A percentile compares a stretch with the other conserved stretches of the same genome.
Conservation (phyloP, 345 rosid genomes). For the Physaria fendleri region DNA sequence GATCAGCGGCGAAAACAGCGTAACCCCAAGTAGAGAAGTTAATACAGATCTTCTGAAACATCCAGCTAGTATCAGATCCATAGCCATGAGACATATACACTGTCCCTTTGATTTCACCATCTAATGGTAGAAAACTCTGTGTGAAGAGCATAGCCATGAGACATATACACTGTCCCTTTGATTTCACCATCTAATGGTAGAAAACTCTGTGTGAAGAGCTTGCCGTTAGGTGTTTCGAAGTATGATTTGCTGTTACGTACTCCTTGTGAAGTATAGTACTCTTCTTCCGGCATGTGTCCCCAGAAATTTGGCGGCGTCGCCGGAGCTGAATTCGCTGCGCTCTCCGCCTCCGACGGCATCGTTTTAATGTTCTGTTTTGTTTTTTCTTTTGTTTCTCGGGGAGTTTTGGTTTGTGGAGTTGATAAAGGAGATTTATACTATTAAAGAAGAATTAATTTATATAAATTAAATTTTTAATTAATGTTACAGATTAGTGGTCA, state of each 20-base stretch:
- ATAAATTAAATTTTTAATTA: no score
- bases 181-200: conserved; percentile 61
- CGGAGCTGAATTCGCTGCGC: conserved; percentile 21
- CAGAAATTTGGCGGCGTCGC: conserved; percentile 51
- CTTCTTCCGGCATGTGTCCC: conserved; percentile 86
- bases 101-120: conserved; percentile 58
- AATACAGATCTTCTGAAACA: conserved; percentile 90
- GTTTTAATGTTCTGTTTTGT: background rate
- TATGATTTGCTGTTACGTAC: conserved; percentile 62
- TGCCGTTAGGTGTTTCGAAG: conserved; percentile 84
- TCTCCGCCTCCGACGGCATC: conserved; percentile 27
- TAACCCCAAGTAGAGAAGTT: conserved; percentile 77
- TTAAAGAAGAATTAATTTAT: no score
- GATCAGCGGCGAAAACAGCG: conserved; percentile 95
- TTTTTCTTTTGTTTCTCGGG: background rate
- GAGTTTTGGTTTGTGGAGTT: conserved; percentile 6
- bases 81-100: conserved; percentile 89
- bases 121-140: conserved; percentile 74
- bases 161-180: conserved; percentile 75
- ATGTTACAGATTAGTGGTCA: no score
- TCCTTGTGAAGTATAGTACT: conserved; percentile 80
- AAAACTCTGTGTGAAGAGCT: conserved; percentile 77
- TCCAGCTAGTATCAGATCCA: conserved; percentile 91
- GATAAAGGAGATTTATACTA: background rate
- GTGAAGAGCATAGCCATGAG: conserved; percentile 85